These are phyloP conservation scores for Pythium biforme DNA, from an alignment of 352 stramenopile genomes.

Conservation along the genomic window DNA sequence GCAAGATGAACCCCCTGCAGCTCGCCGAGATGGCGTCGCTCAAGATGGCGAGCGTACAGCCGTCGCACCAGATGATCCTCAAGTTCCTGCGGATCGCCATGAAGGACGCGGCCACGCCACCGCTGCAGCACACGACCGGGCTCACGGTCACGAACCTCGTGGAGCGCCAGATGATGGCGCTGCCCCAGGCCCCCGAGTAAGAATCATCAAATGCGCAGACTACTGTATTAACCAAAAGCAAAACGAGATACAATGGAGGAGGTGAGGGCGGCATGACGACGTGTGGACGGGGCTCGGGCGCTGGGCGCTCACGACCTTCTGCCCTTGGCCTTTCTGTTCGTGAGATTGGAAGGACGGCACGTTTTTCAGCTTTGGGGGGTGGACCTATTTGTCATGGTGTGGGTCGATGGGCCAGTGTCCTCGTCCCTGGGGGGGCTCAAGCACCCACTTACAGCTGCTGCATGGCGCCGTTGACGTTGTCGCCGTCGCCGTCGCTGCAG, in stretches of 20 bases:
- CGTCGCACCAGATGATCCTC: conserved; percentile 84
- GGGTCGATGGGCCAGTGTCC: no score
- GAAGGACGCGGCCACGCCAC: conserved; percentile 67
- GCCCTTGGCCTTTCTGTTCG: no score
- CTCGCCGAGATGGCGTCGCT: conserved; percentile 75
- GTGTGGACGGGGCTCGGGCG: no score
- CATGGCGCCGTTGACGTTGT: conserved; percentile 2
- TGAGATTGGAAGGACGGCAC: no score
- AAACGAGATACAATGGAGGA: conserved; percentile 12
- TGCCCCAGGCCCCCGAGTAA: conserved; percentile 31
- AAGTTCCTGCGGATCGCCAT: conserved; percentile 80
- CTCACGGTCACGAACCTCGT: conserved; percentile 68
- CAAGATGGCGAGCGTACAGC: conserved; percentile 70
- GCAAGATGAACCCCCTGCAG: conserved; percentile 70
- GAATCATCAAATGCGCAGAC: not conserved
- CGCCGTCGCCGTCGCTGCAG: conserved; percentile 67
- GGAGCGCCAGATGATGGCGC: conserved; percentile 55
- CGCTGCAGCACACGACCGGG: conserved; percentile 71
- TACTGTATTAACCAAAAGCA: conserved; percentile 7
- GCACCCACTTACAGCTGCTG: conserved; percentile 13
- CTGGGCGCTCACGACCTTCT: no score
- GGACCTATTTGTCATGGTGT: no score
- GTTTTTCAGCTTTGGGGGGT: no score
- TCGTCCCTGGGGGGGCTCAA: no score
- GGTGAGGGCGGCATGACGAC: no score